Evolutionary conservation across 148 eudicot species (phyloP).

Genomic region (Euryodendron excelsum): DNA sequence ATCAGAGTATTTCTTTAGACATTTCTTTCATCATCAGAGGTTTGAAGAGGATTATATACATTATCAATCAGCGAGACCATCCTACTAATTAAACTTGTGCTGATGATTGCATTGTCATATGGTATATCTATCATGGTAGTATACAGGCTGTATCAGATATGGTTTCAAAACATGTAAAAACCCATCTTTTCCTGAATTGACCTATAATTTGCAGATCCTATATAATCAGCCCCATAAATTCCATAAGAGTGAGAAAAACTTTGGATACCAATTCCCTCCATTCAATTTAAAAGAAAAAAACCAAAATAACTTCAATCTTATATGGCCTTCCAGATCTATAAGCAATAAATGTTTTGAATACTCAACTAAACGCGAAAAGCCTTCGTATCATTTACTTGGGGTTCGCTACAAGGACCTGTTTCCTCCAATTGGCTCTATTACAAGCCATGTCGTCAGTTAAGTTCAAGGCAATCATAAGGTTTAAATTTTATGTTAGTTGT

Average conservation of each 20-base stretch:
- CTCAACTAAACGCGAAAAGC: not conserved
- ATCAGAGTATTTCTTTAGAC: not conserved
- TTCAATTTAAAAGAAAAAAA: too few species aligned
- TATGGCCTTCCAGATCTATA: not conserved
- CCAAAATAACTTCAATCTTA: not conserved
- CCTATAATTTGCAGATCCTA: too few species aligned
- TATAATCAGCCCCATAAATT: too few species aligned
- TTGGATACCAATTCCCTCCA: too few species aligned
- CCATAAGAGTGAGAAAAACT: too few species aligned
- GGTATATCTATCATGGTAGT: too few species aligned
- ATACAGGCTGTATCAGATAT: too few species aligned
- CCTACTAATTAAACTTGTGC: not conserved
- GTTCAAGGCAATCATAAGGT: not conserved
- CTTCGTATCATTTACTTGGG: not conserved
- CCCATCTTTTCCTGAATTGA: too few species aligned
- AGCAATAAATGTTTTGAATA: not conserved
- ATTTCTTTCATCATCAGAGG: not conserved
- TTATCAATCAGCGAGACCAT: not conserved
- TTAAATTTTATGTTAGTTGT: not conserved
- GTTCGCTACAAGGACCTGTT: not conserved
- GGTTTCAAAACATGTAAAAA: too few species aligned
- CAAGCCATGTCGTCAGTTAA: too few species aligned
- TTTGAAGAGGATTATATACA: not conserved
- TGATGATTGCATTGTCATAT: not conserved
- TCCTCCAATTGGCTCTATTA: too few species aligned